Conservation (phyloP, 1,284 basidiomycete genomes). For the Papiliotrema flavescens region DNA sequence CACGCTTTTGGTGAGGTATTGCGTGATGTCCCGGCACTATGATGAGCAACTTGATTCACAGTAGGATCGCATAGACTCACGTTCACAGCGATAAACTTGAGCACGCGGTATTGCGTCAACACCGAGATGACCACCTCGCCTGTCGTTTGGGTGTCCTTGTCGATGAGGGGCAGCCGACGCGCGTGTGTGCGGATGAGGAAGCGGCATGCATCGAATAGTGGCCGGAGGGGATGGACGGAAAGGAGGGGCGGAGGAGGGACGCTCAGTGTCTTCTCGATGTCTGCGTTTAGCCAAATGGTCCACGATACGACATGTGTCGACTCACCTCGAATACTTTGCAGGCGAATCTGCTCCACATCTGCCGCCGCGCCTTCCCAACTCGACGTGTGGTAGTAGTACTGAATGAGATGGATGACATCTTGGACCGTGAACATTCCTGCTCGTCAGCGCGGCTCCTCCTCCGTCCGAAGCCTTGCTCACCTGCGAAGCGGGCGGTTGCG, state of each 20-base stretch:
- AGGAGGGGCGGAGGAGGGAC: constrained; percentile 90
- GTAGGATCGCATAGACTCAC: constrained; percentile 54
- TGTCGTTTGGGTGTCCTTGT: constrained; percentile 87
- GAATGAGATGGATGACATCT: constrained; percentile 94
- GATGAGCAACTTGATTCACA: not conserved
- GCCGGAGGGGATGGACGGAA: constrained; percentile 79
- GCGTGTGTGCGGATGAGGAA: constrained; percentile 94
- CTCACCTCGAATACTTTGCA: constrained; percentile 81
- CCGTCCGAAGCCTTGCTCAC: constrained; percentile 17
- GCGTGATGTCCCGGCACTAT: constrained; percentile 48
- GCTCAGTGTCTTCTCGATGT: constrained; percentile 88
- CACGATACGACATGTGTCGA: constrained; percentile 6
- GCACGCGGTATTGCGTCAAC: constrained; percentile 92
- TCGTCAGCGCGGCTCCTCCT: not conserved
- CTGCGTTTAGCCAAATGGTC: constrained; percentile 43
- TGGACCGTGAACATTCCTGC: constrained; percentile 90
- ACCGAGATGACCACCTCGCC: constrained; percentile 95
- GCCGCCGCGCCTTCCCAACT: constrained; percentile 83
- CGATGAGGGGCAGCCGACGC: constrained; percentile 86
- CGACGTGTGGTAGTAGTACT: constrained; percentile 84
- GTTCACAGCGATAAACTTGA: constrained; percentile 99
- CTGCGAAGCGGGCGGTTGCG: constrained; percentile 76
- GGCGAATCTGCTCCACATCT: constrained; percentile 90
- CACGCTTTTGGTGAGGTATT: constrained; percentile 55
- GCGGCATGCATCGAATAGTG: constrained; percentile 86